Evolutionary conservation across 78 protist species (phyloP).

Genomic region (Isochrysis galbana): DNA sequence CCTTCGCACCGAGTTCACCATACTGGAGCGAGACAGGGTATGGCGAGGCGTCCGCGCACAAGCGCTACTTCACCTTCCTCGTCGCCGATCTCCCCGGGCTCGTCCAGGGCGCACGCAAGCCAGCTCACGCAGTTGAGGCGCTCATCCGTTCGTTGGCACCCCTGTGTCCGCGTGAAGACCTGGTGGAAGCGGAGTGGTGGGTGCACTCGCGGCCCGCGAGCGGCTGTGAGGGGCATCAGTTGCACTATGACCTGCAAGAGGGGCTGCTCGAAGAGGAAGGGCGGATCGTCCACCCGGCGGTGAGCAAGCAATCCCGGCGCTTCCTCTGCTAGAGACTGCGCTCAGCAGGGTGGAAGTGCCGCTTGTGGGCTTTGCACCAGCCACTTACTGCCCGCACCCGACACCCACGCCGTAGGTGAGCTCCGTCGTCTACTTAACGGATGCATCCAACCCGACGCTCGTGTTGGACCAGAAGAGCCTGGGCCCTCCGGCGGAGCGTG

Average conservation of each 20-base stretch:
- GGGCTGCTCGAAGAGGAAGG: neutral
- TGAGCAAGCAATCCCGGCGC: neutral
- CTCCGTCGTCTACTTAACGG: neutral
- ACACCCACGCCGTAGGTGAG: neutral
- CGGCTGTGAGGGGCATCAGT: neutral
- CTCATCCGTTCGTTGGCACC: neutral
- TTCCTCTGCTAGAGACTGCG: neutral
- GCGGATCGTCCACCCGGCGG: neutral
- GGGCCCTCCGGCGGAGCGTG: neutral
- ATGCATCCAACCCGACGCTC: neutral
- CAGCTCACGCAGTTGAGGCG: neutral
- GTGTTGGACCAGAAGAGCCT: neutral
- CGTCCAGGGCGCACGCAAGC: neutral
- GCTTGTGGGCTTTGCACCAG: neutral
- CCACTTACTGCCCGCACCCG: neutral
- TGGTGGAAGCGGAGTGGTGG: neutral
- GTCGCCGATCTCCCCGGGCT: neutral
- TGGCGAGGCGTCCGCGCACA: neutral
- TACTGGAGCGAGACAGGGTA: neutral
- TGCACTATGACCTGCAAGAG: neutral
- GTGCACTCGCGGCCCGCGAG: neutral
- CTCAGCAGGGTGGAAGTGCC: neutral
- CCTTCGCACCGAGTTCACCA: neutral
- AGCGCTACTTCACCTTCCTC: neutral
- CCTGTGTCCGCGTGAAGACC: neutral